Percentiles rank a stretch among this genome's conserved stretches.
These are phyloP conservation scores for Bryoerythrophyllum caledonicum DNA, from an alignment of 225 moss, liverwort and hornwort genomes.

Conservation along the genomic window DNA sequence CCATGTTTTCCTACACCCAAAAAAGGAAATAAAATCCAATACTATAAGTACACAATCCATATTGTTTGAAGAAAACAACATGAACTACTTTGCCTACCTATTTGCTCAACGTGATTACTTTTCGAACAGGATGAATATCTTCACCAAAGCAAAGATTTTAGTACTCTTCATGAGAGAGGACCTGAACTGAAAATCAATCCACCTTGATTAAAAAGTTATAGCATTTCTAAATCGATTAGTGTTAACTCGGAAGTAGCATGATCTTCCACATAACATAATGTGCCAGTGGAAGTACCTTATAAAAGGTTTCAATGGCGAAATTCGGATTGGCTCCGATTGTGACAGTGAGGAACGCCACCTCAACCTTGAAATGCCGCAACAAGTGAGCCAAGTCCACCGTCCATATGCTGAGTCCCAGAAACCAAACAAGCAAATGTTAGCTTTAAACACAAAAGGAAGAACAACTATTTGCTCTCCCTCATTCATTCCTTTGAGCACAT, in stretches of 20 bases:
- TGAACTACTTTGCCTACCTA: no score
- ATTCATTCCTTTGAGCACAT: neutral
- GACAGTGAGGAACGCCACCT: slow-evolving; percentile 93
- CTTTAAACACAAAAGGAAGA: neutral
- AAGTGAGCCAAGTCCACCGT: slow-evolving; percentile 98
- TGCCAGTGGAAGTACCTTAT: slow-evolving; percentile 51
- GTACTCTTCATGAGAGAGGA: no score
- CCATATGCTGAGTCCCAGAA: slow-evolving; percentile 71
- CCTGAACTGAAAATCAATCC: no score
- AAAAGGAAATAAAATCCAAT: slow-evolving; percentile 5
- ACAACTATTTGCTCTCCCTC: neutral
- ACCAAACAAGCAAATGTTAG: slow-evolving; percentile 15
- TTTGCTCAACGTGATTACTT: no score
- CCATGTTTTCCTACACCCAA: slow-evolving; percentile 76
- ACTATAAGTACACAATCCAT: neutral
- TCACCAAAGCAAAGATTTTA: no score
- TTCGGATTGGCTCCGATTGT: slow-evolving; percentile 94
- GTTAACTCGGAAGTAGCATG: neutral
- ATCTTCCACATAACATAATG: neutral
- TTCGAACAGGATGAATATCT: no score
- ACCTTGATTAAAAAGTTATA: no score
- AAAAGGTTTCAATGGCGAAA: slow-evolving; percentile 91
- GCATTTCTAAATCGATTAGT: no score
- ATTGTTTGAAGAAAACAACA: no score
- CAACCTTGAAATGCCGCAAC: slow-evolving; percentile 77